Evolutionary conservation across 2,329 filamentous ascomycete genomes (phyloP).

Genomic region (Monosporascus sp.): DNA sequence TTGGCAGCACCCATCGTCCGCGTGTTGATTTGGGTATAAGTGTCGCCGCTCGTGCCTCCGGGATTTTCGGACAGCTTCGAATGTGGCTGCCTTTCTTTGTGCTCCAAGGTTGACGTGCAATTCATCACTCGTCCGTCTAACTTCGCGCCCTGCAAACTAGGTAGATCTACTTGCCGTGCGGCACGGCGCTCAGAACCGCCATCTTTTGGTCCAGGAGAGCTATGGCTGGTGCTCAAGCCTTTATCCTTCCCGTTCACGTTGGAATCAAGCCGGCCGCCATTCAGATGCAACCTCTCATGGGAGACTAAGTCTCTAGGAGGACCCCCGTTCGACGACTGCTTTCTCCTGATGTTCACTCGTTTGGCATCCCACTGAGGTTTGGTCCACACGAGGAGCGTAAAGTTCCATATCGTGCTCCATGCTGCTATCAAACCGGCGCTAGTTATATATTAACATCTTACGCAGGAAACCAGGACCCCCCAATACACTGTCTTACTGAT

Average conservation of each 20-base stretch:
- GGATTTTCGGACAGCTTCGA: neutral
- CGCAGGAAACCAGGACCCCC: neutral
- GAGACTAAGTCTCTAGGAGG: neutral
- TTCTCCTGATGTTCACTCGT: conserved; percentile 37
- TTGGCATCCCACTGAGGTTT: conserved; percentile 52
- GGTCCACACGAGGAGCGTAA: conserved; percentile 48
- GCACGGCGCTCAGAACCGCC: neutral
- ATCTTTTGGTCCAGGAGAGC: neutral
- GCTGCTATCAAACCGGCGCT: conserved; percentile 40
- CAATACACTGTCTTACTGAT: too few species aligned
- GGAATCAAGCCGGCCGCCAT: neutral
- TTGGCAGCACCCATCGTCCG: neutral
- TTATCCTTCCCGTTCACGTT: neutral
- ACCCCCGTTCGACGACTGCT: neutral
- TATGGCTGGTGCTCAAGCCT: neutral
- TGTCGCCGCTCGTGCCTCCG: neutral
- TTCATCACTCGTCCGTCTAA: conserved; percentile 2
- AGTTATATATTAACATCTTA: neutral
- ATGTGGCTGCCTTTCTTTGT: conserved; percentile 5
- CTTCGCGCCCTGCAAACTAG: conserved; percentile 1
- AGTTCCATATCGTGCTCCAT: conserved; percentile 46
- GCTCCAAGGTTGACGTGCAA: neutral
- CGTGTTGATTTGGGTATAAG: neutral
- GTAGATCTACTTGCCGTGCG: neutral
- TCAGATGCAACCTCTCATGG: neutral